Evolutionary conservation across 1,284 basidiomycete species (phyloP).

Genomic region (Lignosus rhinocerotis): DNA sequence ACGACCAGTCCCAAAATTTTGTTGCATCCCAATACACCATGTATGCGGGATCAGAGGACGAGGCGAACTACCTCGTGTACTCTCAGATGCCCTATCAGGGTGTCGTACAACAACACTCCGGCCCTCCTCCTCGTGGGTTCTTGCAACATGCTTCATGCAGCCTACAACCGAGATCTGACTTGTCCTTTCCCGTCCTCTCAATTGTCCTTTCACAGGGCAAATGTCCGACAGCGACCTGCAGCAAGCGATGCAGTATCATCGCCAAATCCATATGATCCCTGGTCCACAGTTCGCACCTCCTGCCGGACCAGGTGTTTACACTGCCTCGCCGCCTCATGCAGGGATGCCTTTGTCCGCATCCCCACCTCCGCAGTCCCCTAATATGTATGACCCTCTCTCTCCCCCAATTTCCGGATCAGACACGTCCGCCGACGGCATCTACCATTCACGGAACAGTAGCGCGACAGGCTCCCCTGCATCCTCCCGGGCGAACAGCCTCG

Average conservation of each 20-base stretch:
- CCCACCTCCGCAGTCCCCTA: conserved; percentile 74
- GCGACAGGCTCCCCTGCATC: conserved; percentile 74
- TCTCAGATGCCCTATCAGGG: conserved; percentile 41
- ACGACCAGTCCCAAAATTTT: conserved; percentile 42
- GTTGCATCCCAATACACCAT: conserved; percentile 37
- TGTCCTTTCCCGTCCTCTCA: conserved; percentile 39
- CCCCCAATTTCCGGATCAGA: conserved; percentile 84
- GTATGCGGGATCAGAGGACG: conserved; percentile 42
- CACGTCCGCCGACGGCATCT: conserved; percentile 76
- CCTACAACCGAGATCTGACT: conserved; percentile 32
- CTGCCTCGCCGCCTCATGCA: conserved; percentile 51
- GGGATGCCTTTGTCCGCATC: conserved; percentile 50
- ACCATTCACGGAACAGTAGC: conserved; percentile 75
- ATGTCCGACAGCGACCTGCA: conserved; percentile 52
- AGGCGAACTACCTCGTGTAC: conserved; percentile 42
- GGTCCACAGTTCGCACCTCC: conserved; percentile 34
- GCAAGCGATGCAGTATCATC: conserved; percentile 35
- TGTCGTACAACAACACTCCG: conserved; percentile 40
- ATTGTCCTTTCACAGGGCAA: conserved; percentile 43
- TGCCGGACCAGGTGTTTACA: conserved; percentile 43
- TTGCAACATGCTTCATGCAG: conserved; percentile 36
- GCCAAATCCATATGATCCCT: conserved; percentile 31
- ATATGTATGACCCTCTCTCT: conserved; percentile 77
- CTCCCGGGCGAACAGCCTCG: conserved; percentile 69
- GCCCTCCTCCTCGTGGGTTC: conserved; percentile 56